Conservation (phyloP, 2,329 filamentous ascomycete species). For the Canariomyces notabilis region DNA sequence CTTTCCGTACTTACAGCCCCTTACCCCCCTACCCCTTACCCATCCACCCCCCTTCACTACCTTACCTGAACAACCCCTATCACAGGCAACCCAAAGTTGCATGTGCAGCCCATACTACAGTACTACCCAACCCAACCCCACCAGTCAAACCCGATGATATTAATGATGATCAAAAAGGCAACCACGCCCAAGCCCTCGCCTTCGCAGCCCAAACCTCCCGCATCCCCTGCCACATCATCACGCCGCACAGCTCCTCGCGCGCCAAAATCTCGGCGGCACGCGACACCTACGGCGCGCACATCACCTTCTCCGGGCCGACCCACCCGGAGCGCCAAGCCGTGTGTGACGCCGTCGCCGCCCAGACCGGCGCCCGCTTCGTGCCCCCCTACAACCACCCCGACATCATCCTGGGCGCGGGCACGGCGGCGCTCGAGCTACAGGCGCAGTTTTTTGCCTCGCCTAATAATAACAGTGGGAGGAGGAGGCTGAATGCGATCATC, state of each 20-base stretch:
- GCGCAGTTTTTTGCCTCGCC: conserved; percentile 44
- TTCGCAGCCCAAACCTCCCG: conserved; percentile 70
- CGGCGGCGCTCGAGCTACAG: conserved; percentile 75
- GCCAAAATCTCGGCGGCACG: conserved; percentile 81
- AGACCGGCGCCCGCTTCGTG: conserved; percentile 72
- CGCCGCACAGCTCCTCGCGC: conserved; percentile 81
- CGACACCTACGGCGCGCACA: conserved; percentile 63
- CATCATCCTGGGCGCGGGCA: conserved; percentile 92
- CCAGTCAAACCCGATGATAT: not conserved
- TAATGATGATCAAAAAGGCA: conserved; percentile 52
- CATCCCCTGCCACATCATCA: conserved; percentile 82
- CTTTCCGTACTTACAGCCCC: no score
- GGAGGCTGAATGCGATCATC: conserved; percentile 63
- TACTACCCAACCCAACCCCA: not conserved
- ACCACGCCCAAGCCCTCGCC: conserved; percentile 89
- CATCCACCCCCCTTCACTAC: no score
- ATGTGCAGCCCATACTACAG: no score
- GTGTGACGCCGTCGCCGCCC: conserved; percentile 60
- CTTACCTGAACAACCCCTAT: no score
- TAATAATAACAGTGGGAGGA: conserved; percentile 24
- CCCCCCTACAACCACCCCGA: conserved; percentile 91
- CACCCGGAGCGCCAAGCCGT: conserved; percentile 74
- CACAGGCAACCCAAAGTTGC: no score
- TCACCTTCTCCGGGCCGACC: conserved; percentile 80
- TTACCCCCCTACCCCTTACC: no score